phyloP scores from a whole-genome alignment of 2,329 filamentous ascomycete species.

The Diplodia scrobiculata region DNA sequence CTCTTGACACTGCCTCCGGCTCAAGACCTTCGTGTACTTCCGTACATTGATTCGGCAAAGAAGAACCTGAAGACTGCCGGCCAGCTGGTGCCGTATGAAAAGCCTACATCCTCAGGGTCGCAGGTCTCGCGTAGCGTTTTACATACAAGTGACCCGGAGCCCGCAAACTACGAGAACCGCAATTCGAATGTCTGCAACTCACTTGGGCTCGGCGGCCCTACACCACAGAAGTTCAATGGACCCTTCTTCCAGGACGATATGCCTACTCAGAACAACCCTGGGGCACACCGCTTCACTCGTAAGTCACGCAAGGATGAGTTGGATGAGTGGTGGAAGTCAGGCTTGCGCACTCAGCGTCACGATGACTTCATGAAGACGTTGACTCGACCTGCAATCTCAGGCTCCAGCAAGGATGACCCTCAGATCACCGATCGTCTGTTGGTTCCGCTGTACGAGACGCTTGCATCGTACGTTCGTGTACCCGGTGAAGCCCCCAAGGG shows the following conservation, averaged over 20 bases:
- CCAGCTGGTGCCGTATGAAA: background rate
- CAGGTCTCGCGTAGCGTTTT: conserved; percentile 13
- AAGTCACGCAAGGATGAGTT: conserved; percentile 43
- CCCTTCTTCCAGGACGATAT: conserved; percentile 43
- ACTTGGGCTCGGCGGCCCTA: conserved; percentile 33
- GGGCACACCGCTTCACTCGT: conserved; percentile 34
- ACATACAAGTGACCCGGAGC: conserved; percentile 24
- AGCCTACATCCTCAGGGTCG: conserved; percentile 8
- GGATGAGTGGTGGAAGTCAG: conserved; percentile 45
- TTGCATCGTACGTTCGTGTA: conserved; percentile 44
- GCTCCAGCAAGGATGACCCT: conserved; percentile 32
- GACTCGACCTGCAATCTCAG: background rate
- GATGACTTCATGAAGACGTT: conserved; percentile 15
- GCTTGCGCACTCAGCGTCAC: conserved; percentile 32
- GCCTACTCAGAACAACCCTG: conserved; percentile 38
- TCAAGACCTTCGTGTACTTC: background rate
- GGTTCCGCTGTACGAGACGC: conserved; percentile 48
- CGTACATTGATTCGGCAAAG: background rate
- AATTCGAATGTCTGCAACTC: conserved; percentile 11
- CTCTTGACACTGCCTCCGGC: background rate
- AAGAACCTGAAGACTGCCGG: background rate
- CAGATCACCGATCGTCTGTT: conserved; percentile 43
- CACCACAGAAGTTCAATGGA: conserved; percentile 42
- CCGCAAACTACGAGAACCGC: conserved; percentile 12
- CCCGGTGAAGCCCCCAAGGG: conserved; percentile 17